Conservation (phyloP, 1,284 basidiomycete genomes). For the Ceratorhiza oryzae-sativae region DNA sequence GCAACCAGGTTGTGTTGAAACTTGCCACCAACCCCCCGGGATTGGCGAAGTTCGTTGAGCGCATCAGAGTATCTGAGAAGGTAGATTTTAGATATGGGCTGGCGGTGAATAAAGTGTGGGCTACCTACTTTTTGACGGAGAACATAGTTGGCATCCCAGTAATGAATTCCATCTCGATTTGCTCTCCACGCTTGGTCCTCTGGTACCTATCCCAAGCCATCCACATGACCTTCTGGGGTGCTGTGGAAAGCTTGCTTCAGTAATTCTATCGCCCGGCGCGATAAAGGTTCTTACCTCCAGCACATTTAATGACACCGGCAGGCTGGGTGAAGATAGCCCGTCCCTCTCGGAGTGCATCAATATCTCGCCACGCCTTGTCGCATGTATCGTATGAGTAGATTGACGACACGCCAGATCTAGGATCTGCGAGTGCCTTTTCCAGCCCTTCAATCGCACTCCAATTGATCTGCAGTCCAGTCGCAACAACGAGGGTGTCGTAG, state of each 20-base stretch:
- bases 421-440: constrained; percentile 76
- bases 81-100: constrained; percentile 42
- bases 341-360: constrained; percentile 76
- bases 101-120: background rate
- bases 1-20: constrained; percentile 88
- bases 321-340: constrained; percentile 97
- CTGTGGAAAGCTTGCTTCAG: constrained; percentile 52
- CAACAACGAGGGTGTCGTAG: constrained; percentile 91
- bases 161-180: constrained; percentile 81
- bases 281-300: constrained; percentile 60
- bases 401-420: constrained; percentile 84
- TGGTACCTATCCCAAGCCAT: constrained; percentile 86
- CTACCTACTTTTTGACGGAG: constrained; percentile 54
- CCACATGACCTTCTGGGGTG: constrained; percentile 94
- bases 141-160: constrained; percentile 97
- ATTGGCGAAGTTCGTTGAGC: constrained; percentile 76
- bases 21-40: constrained; percentile 79
- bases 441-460: constrained; percentile 83
- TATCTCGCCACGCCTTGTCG: constrained; percentile 86
- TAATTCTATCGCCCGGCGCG: background rate
- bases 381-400: constrained; percentile 90
- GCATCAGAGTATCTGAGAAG: constrained; percentile 92
- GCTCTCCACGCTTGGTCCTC: constrained; percentile 63
- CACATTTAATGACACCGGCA: constrained; percentile 93
- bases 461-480: constrained; percentile 87